phyloP scores from a whole-genome alignment of 2,329 filamentous ascomycete species.

The Chaetothyriales sp. region DNA sequence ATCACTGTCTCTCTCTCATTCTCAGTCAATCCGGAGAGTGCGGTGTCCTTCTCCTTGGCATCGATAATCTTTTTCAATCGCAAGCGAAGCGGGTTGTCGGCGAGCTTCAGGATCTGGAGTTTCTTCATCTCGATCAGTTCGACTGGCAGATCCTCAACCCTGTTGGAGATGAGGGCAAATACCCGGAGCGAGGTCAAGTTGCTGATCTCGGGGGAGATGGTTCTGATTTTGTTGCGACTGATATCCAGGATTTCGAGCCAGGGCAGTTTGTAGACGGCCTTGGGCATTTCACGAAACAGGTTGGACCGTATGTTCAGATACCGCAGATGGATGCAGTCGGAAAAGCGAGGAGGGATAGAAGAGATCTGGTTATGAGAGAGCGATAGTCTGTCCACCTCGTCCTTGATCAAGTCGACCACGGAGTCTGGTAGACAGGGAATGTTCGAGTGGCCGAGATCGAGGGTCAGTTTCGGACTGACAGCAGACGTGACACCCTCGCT shows the following conservation, averaged over 20 bases:
- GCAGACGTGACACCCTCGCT: constrained; percentile 32
- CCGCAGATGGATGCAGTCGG: constrained; percentile 33
- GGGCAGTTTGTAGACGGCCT: constrained; percentile 61
- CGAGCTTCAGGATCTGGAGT: constrained; percentile 74
- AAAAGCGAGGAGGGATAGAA: constrained; percentile 33
- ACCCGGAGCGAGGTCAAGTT: constrained; percentile 77
- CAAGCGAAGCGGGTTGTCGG: constrained; percentile 72
- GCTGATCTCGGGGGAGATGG: constrained; percentile 63
- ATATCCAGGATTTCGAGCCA: constrained; percentile 87
- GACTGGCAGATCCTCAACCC: constrained; percentile 67
- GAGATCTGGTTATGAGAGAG: constrained; percentile 38
- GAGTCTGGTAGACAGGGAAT: constrained; percentile 34
- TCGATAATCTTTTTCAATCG: constrained; percentile 57
- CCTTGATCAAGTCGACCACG: constrained; percentile 37
- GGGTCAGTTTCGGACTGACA: constrained; percentile 34
- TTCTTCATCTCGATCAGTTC: constrained; percentile 82
- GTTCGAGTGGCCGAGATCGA: constrained; percentile 36
- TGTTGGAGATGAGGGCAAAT: constrained; percentile 72
- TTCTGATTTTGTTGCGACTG: constrained; percentile 68
- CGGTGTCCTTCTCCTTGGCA: constrained; percentile 50
- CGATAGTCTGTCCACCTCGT: constrained; percentile 38
- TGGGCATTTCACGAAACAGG: constrained; percentile 45
- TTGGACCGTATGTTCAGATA: constrained; percentile 37
- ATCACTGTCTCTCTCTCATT: constrained; percentile 46
- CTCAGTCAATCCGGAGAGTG: constrained; percentile 37